Base-by-base conservation (phyloP, 164 flowering plant species). In the Magnolia changhungtana region DNA sequence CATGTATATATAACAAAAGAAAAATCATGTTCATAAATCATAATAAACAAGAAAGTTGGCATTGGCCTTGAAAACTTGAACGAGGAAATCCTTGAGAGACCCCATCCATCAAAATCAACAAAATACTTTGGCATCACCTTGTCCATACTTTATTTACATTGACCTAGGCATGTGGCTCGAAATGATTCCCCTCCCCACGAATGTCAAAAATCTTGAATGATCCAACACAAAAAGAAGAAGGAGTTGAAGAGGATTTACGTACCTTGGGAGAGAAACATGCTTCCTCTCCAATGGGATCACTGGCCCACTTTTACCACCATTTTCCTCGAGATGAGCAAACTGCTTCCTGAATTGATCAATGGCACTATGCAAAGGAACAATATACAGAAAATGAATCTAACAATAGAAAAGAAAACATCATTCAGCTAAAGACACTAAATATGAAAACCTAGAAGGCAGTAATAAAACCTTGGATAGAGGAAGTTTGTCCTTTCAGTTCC, bases 201-300 rank as follows among this genome's bases (percentile, higher is more conserved):
- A 37, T 5, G 7, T 37, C 45, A 37, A 37, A 37, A 37, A 37
- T 37, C 45, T 37, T 37, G 45, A 5, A 4, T 37, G 45, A 5
- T 37, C 45, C 45, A 37, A 37, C 4, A 37, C 45, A 37, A 37
- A 37, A 37, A 37, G 45, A n/a, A n/a, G n/a, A n/a, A n/a, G n/a
- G 7, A 37, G 45, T 37, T 37, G 6, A 37, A 37, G 6, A 37
- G 45, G 45, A 37, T 37, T 37, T 90, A 94, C n/a, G n/a, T n/a
- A n/a, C 97, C 98, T 88, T 9, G 98, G 97, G 73, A 94, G 92
- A 69, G 98, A 94, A 9, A 74, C 93, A 76, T 94, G 97, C 79
- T 93, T 92, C 80, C 95, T 85, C 76, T 90, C 95, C 4, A 85
- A 86, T 7, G 94, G 96, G 75, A 90, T 81, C 18, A 86, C 89